Evolutionary conservation across 257 asterid genomes (phyloP), one percentile per base, ranked within the genome.

Genomic region (Anisodus tanguticus): DNA sequence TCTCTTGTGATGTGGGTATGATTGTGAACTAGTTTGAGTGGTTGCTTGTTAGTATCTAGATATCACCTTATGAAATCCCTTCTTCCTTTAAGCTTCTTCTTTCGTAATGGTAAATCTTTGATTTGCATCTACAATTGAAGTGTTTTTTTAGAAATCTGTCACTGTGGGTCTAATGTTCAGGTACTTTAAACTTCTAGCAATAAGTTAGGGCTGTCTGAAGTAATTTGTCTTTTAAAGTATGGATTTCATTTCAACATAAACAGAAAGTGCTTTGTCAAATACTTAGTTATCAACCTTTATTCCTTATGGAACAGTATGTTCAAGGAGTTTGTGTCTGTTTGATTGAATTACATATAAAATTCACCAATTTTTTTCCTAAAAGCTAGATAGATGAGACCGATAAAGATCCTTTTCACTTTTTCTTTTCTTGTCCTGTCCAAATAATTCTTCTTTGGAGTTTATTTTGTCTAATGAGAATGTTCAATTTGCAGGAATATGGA

Each of bases 401-500:
- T 19, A 22, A 49, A 49, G 63, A 49, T 77, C 47, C 64, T 77
- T 74, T 74, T 53, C 8, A 77, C 81, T 31, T 53, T 53, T 59
- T 53, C 64, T 77, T 53, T 77, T 53, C 81, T 77, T 53, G 63
- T 53, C 49, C 10, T 26, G 26, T 77, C 15, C 47, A 31, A 22
- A 77, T 51, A 77, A 53, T 53, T 31, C 49, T 53, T 53, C 35
- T 51, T 53, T 77, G 81, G 64, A 77, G 49, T 77, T 77, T 53
- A 77, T 77, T 26, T 53, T 53, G 49, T 77, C 26, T 77, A 26
- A 53, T 69, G 80, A 85, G 74, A 35, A 17, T 35, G 49, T 81
- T 86, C 76, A 45, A 84, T 86, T 86, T 86, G 88, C 92, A 97
- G 99, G 94, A 92, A 83, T 92, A 82, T 66, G 97, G 97, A 55